Evolutionary conservation across 2,329 filamentous ascomycete genomes (phyloP), one percentile per base, ranked within the genome.

Genomic region (Aspergillus aculeatus): DNA sequence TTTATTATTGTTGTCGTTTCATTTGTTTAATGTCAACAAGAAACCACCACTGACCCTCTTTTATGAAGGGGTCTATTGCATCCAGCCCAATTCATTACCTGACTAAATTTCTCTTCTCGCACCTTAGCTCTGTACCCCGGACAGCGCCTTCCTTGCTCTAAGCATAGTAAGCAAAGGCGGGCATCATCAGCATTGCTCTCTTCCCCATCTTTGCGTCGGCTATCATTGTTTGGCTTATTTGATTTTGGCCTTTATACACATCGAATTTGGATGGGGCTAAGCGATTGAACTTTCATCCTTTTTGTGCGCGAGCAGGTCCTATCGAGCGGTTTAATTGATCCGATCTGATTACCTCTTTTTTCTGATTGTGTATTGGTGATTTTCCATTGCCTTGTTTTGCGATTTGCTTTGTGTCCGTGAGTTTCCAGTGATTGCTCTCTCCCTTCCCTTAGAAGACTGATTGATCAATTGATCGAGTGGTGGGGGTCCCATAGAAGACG

Each of bases 401-500:
- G 23, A 24, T 7, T 53, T 24, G 53, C 50, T 29, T 16, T 58
- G 29, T 57, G 49, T 58, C 59, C 32, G 24, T 63, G n/a, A 6
- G 38, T 44, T 44, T 19, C 16, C 38, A 16, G 5, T 19, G 4
- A 5, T 16, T 19, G 14, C 16, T 19, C 38, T 60, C 60, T 38
- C 57, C 52, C 58, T 57, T 16, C 11, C 32, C 32, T 57, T 63
- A 62, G 60, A 67, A 63, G 64, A 66, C 61, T 60, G 64, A 44
- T 44, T 19, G 38, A 44, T 44, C 38, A 16, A 44, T 44, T 44
- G 38, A 44, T 44, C 38, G 38, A 44, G 38, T 44, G 14, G 6
- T 44, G 38, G 16, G 35, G 14, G 32, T 16, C 5, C 6, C n/a
- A 67, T 65, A 68, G 65, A 68, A 63, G 62, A 62, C 47, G 57